These are phyloP conservation scores for Bruguiera gymnorhiza DNA, from an alignment of 345 rosid genomes.

Conservation along the genomic window DNA sequence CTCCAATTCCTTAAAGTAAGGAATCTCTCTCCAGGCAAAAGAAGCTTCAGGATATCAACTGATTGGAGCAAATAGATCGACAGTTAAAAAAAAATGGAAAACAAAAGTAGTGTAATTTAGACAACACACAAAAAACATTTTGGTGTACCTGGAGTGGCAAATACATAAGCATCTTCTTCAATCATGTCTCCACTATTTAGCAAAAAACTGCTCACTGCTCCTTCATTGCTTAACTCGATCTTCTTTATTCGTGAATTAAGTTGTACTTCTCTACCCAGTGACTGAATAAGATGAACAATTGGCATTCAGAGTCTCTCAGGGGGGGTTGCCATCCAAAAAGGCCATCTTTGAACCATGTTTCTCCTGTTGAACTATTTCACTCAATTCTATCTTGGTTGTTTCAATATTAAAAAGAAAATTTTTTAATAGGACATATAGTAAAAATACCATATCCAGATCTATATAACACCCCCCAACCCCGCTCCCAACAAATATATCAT, in stretches of 20 bases:
- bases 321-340: too few relatives aligned
- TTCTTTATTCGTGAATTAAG: slow-evolving; percentile 75
- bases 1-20: slow-evolving; percentile 79
- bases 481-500: not conserved
- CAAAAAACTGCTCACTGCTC: slow-evolving; percentile 68
- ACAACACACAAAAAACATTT: not conserved
- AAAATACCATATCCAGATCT: not conserved
- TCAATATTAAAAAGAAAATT: not conserved
- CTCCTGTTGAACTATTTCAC: slow-evolving; percentile 47
- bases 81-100: slow-evolving; percentile 14
- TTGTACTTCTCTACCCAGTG: slow-evolving; percentile 76
- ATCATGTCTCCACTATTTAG: slow-evolving; percentile 60
- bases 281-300: slow-evolving; percentile 62
- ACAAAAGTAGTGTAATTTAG: not conserved
- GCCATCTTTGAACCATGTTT: slow-evolving; percentile 20
- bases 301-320: slow-evolving; percentile 51
- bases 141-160: slow-evolving; percentile 79
- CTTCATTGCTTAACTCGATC: slow-evolving; percentile 74
- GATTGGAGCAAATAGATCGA: slow-evolving; percentile 20
- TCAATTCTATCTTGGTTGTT: too few relatives aligned
- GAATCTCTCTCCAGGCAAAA: slow-evolving; percentile 79
- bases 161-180: slow-evolving; percentile 82
- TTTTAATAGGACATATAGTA: too few relatives aligned
- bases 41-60: slow-evolving; percentile 91
- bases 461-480: not conserved